Conservation (phyloP, 2,329 filamentous ascomycete species). For the Penicillium sp. region DNA sequence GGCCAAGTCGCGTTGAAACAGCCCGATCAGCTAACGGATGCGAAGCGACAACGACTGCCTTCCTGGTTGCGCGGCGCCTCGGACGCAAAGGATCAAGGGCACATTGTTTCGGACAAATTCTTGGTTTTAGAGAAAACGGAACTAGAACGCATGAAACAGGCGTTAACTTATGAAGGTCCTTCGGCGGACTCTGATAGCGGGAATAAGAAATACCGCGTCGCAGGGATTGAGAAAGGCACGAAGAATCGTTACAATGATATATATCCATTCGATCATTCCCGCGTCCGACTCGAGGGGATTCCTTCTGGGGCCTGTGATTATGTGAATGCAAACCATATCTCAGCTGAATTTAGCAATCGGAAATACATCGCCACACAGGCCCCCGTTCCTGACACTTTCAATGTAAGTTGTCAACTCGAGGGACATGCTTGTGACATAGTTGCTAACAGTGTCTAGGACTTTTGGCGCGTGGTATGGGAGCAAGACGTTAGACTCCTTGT, state of each 20-base stretch:
- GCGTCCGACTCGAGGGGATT: conserved; percentile 72
- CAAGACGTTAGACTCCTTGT: conserved; percentile 92
- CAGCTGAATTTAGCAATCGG: conserved; percentile 77
- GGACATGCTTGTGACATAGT: background rate
- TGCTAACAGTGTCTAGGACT: conserved; percentile 61
- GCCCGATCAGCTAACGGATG: conserved; percentile 51
- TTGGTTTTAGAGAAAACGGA: conserved; percentile 78
- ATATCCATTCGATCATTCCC: conserved; percentile 88
- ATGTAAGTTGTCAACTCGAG: conserved; percentile 55
- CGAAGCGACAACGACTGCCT: conserved; percentile 58
- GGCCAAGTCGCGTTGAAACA: conserved; percentile 68
- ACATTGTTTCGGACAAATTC: conserved; percentile 76
- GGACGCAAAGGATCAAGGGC: conserved; percentile 67
- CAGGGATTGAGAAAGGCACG: conserved; percentile 85
- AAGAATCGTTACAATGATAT: conserved; percentile 99
- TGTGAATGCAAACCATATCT: conserved; percentile 87
- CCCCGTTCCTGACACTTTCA: conserved; percentile 85
- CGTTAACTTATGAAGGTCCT: conserved; percentile 58
- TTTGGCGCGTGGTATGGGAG: conserved; percentile 97
- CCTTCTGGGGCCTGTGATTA: conserved; percentile 76
- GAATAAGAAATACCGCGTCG: conserved; percentile 63
- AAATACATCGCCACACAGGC: conserved; percentile 94
- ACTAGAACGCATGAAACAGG: conserved; percentile 88
- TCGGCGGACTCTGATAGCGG: conserved; percentile 41
- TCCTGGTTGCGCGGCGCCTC: conserved; percentile 71